These are phyloP conservation scores for Erigeron philadelphicus DNA, from an alignment of 140 eudicot species.

Conservation along the genomic window DNA sequence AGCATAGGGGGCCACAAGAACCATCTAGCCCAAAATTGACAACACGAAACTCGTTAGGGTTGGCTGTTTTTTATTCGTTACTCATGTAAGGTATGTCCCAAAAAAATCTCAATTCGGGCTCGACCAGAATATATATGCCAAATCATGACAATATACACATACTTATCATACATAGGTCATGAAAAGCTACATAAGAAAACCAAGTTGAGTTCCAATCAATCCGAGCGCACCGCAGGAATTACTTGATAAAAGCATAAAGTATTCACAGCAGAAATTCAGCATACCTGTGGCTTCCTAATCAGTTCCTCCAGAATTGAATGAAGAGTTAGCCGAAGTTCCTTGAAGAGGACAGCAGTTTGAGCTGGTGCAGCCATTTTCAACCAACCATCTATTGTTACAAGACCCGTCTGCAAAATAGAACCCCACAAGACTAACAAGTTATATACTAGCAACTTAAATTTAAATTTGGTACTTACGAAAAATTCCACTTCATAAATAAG, in stretches of 20 bases:
- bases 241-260: too few species aligned
- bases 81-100: too few species aligned
- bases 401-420: constrained; percentile 57
- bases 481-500: not conserved
- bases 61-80: too few species aligned
- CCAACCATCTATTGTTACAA: constrained; percentile 78
- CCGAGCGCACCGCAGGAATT: not conserved
- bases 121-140: too few species aligned
- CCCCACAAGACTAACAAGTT: constrained; percentile 17
- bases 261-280: not conserved
- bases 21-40: too few species aligned
- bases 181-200: too few species aligned
- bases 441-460: not conserved
- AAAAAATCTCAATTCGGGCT: too few species aligned
- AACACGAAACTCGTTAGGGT: too few species aligned
- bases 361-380: constrained; percentile 90
- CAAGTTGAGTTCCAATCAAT: not conserved
- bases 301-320: constrained; percentile 77
- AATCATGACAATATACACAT: too few species aligned
- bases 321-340: constrained; percentile 77
- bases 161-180: too few species aligned
- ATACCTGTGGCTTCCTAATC: constrained; percentile 82
- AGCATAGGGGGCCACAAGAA: too few species aligned
- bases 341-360: constrained; percentile 92
- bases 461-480: not conserved